Evolutionary conservation across 306 rosid genomes (phyloP), one percentile per base, ranked within the genome.

Genomic region (Delonix regia): DNA sequence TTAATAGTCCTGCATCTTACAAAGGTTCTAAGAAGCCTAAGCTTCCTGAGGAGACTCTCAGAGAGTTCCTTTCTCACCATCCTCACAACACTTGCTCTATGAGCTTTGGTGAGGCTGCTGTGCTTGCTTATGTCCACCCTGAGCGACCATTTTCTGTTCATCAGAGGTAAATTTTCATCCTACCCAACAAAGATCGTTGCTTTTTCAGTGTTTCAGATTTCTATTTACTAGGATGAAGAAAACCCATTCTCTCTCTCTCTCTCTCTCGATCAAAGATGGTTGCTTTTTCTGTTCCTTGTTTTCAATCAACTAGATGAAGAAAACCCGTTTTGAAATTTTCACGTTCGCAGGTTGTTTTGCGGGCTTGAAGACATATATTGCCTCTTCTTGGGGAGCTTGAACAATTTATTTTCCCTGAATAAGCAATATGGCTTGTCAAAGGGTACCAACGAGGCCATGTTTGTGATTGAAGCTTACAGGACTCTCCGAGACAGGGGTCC

Each of bases 401-500:
- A 90, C 90, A 96, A 96, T 69, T 78, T 96, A 5, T 85, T 73
- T 10, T 1, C 55, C 2, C 88, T 96, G 5, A 88, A 83, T 27
- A 96, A 84, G 76, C 96, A 96, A 69, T 96, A 93, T 69, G 99
- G 99, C 18, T 67, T 96, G 11, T 71, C 94, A 13, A 96, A 93
- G 86, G 51, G 85, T 8, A 63, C 86, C 4, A 83, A 88, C 52
- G 99, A 93, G 76, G 96, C 99, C 85, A 85, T 96, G 91, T 83
- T 95, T 85, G 88, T 95, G 76, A 95, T 88, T 18, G 98, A 93
- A 85, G 99, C 99, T 60, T 96, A 93, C 47, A 85, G 84, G 79
- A 93, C 99, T 30, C 98, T 96, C 0, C 83, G 98, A 0, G 99
- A 96, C 83, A 71, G 99, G 8, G 98, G 99, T 70, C 99, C 99